Conservation (phyloP, 75 land plant genomes). For the Azolla pinnata region DNA sequence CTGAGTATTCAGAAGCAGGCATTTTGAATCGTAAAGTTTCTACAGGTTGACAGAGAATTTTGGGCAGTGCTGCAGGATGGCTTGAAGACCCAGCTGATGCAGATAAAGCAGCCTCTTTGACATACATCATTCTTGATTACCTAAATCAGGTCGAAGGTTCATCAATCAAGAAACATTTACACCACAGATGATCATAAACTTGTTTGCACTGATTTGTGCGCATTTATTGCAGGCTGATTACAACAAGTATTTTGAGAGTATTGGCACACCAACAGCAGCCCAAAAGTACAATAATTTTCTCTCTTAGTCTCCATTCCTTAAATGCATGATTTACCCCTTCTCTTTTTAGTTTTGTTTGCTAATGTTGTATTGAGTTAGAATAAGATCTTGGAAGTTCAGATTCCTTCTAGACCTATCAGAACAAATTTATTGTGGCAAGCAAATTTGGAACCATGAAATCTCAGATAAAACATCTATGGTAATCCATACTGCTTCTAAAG, state of each 20-base stretch:
- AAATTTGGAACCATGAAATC: neutral
- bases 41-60: neutral
- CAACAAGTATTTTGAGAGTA: slow-evolving; percentile 35
- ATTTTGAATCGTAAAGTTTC: too few species aligned
- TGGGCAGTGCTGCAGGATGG: slow-evolving; percentile 40
- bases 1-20: neutral
- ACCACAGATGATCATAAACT: neutral
- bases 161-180: neutral
- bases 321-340: neutral
- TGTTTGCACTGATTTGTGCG: neutral
- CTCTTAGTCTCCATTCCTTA: neutral
- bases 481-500: too few species aligned
- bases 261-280: slow-evolving; percentile 27
- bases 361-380: neutral
- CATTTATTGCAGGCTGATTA: slow-evolving; percentile 30
- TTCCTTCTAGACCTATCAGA: neutral
- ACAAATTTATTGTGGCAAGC: neutral
- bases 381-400: neutral
- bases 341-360: neutral
- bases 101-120: slow-evolving; percentile 26
- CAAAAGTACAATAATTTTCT: slow-evolving; percentile 19
- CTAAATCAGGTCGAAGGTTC: slow-evolving; percentile 45
- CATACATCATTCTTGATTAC: slow-evolving; percentile 37
- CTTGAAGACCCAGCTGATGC: slow-evolving; percentile 36
- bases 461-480: neutral